These are phyloP conservation scores for Penicillium palitans DNA, from an alignment of 2,329 filamentous ascomycete genomes.

Conservation along the genomic window DNA sequence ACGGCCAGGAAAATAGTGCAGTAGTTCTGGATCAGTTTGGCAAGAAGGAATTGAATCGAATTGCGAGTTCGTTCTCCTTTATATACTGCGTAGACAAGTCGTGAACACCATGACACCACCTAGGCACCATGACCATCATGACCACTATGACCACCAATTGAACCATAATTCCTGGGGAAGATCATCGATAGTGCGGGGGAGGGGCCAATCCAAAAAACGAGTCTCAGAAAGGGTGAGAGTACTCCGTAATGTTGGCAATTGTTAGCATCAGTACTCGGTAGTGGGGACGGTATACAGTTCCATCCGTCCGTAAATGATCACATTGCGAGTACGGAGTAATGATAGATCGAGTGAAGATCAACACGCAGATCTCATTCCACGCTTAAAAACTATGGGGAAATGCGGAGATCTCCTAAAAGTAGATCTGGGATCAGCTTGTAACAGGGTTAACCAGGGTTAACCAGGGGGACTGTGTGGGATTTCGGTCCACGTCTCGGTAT, in stretches of 20 bases:
- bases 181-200: slow-evolving; percentile 1
- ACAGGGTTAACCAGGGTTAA: too few relatives aligned
- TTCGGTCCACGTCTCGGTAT: too few relatives aligned
- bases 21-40: too few relatives aligned
- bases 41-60: too few relatives aligned
- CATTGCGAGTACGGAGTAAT: neutral
- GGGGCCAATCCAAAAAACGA: neutral
- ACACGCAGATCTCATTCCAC: neutral
- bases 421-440: neutral
- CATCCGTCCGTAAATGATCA: slow-evolving; percentile 3
- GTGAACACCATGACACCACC: neutral
- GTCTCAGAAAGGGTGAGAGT: neutral
- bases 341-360: slow-evolving; percentile 7
- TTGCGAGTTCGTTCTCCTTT: too few relatives aligned
- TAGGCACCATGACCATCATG: neutral
- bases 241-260: neutral
- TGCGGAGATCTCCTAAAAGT: neutral
- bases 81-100: too few relatives aligned
- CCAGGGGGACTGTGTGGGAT: too few relatives aligned
- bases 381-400: neutral
- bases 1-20: too few relatives aligned
- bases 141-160: neutral
- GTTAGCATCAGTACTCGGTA: neutral
- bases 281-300: neutral
- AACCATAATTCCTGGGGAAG: neutral